Percentiles rank a stretch among this genome's conserved stretches.
Conservation (phyloP, 768 basidiomycete genomes). For the Suillus discolor region DNA sequence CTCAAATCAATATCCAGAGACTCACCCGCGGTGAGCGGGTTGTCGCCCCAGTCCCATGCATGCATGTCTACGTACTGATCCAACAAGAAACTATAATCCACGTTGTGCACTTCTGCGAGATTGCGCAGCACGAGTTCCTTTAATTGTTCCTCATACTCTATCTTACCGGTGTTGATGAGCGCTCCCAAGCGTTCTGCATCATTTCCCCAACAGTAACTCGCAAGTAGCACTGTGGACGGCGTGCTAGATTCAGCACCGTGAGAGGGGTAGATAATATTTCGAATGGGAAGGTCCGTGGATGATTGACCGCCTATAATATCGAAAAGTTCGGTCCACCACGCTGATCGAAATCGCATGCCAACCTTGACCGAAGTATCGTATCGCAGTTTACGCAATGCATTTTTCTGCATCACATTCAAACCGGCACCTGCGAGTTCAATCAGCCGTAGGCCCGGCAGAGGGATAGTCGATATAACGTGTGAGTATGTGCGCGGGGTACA, state of each 20-base stretch:
- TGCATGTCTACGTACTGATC: slow-evolving; percentile 24
- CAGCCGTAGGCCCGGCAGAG: not conserved
- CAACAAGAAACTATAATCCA: slow-evolving; percentile 24
- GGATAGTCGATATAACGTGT: slow-evolving; percentile 36
- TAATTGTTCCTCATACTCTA: slow-evolving; percentile 16
- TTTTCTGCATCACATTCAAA: no score
- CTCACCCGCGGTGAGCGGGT: slow-evolving; percentile 35
- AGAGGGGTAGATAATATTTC: slow-evolving; percentile 47
- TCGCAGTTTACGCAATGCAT: no score
- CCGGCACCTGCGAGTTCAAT: no score
- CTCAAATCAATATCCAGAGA: not conserved
- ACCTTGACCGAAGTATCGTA: slow-evolving; percentile 40
- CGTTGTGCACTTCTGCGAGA: slow-evolving; percentile 20
- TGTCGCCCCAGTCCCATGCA: slow-evolving; percentile 37
- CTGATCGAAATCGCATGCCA: slow-evolving; percentile 42
- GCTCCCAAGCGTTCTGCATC: slow-evolving; percentile 41
- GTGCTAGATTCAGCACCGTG: slow-evolving; percentile 28
- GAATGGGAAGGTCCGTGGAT: slow-evolving; percentile 42
- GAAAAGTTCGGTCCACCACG: slow-evolving; percentile 44
- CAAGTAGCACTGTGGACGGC: slow-evolving; percentile 37
- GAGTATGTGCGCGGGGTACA: slow-evolving; percentile 26
- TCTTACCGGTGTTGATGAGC: slow-evolving; percentile 24
- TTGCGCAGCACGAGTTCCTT: slow-evolving; percentile 27
- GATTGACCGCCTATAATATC: slow-evolving; percentile 43
- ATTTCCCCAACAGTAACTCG: slow-evolving; percentile 42